Conservation (phyloP, 2,329 filamentous ascomycete genomes). For the Xylariaceae sp. region DNA sequence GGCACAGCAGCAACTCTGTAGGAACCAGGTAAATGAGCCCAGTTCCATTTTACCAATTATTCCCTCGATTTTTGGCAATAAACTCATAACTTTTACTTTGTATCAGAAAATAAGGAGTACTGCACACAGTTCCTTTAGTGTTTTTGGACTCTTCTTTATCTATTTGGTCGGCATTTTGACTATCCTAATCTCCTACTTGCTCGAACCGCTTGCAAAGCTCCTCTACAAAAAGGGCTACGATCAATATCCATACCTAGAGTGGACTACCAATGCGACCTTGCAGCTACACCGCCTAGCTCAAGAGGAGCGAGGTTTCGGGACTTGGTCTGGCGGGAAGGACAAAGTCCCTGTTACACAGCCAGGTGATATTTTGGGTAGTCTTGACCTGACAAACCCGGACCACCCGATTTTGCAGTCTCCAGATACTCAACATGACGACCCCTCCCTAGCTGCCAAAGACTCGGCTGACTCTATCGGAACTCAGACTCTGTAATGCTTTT, state of each 20-base stretch:
- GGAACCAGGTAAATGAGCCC: slow-evolving; percentile 4
- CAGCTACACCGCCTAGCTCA: slow-evolving; percentile 13
- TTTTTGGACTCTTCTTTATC: slow-evolving; percentile 22
- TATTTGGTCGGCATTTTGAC: slow-evolving; percentile 17
- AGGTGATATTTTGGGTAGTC: neutral
- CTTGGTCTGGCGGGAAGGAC: neutral
- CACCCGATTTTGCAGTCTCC: neutral
- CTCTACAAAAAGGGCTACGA: slow-evolving; percentile 7
- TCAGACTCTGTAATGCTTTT: no score
- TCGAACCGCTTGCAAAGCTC: slow-evolving; percentile 13
- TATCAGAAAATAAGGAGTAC: slow-evolving; percentile 24
- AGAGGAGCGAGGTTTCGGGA: slow-evolving; percentile 1
- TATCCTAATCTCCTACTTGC: slow-evolving; percentile 13
- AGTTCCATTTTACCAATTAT: neutral
- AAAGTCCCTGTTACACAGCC: neutral
- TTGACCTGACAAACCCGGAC: neutral
- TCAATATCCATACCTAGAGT: slow-evolving; percentile 20
- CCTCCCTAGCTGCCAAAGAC: no score
- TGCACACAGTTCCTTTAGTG: slow-evolving; percentile 21
- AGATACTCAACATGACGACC: no score
- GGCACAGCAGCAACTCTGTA: neutral
- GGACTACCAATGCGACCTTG: slow-evolving; percentile 19
- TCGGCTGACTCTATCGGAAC: no score
- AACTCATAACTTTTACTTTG: neutral
- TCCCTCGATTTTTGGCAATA: neutral